Conservation (phyloP, 345 rosid species). For the Arabidopsis thaliana region TAIR10.1 NC_003076.8:5552501-5553000, state of each 20-base stretch:
- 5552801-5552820: background rate
- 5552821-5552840: background rate
- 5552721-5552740: background rate
- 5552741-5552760: constrained; percentile 5
- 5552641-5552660: background rate
- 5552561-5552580: background rate
- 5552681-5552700: background rate
- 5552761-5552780: background rate
- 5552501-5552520: constrained; percentile 99
- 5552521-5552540: constrained; percentile 56
- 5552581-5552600: background rate
- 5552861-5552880: constrained; percentile 93
- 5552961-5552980: constrained; percentile 80
- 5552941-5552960: constrained; percentile 97
- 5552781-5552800: constrained; percentile 18
- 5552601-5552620: background rate
- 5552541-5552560: background rate
- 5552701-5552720: background rate
- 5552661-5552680: background rate
- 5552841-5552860: constrained; percentile 53
- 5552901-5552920: constrained; percentile 96
- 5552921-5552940: constrained; percentile 97
- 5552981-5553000: constrained; percentile 98
- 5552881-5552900: constrained; percentile 96
- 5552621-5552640: background rate